Base-by-base conservation (phyloP, 768 basidiomycete species). In the Termitomyces sp. region DNA sequence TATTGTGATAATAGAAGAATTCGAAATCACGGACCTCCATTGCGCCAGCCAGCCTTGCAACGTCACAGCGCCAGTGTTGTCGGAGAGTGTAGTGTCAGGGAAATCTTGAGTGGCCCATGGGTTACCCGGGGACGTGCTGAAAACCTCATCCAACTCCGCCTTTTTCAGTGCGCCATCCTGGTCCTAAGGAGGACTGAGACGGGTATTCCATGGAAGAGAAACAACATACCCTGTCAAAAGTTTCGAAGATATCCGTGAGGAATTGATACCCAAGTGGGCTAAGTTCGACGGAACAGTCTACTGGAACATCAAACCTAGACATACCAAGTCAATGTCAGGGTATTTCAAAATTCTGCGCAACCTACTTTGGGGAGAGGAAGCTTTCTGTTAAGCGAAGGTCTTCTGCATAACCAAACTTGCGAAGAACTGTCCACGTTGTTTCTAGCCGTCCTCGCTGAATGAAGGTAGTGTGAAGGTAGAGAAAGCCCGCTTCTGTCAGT, bases 21-120 rank as follows among this genome's bases (percentile, higher is more conserved):
- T 13, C 3, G 6, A 52, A 39, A 18, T 40, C 14, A 71, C 79
- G 63, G 52, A 94, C 95, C 93, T 96, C 96, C 96, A 99, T 69
- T 97, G 95, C 20, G 96, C 96, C 27, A 98, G 76, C 96, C 96
- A 99, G 1, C 94, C 93, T 74, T 98, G 95, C 44, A 99, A 73
- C n/a, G 95, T 98, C 18, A 98, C 91, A 30, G 91, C 86, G 12
- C 93, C 94, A 10, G 85, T 79, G 65, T 95, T 94, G 64, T 93
- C 89, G 16, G 91, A 86, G 45, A 94, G 80, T 5, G 93, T 93
- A 0, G 86, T 94, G 65, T 95, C 92, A 0, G 95, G 92, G 72
- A 96, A 97, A 47, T 88, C 91, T 65, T 91, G 88, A n/a, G 80
- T 82, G 14, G 83, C 79, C 96, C 96, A 99, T n/a, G 96, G 96